Evolutionary conservation across 2,329 filamentous ascomycete genomes (phyloP).

Genomic region (Fusarium denticulatum): DNA sequence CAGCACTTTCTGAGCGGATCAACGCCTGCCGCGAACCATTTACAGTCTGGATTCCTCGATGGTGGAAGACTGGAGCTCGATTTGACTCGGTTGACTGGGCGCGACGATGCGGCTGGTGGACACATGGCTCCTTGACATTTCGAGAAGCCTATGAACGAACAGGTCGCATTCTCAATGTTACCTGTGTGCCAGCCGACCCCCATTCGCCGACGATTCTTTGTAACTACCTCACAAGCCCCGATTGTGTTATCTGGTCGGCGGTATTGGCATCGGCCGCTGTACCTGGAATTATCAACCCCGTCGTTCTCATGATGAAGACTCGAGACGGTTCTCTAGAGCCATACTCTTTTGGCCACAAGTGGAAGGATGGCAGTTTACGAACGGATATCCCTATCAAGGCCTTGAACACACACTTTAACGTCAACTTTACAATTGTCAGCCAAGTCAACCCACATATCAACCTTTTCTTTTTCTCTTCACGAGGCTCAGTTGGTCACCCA

Average conservation of each 20-base stretch:
- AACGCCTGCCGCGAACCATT: constrained; percentile 85
- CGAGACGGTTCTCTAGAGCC: constrained; percentile 80
- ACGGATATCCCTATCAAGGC: constrained; percentile 97
- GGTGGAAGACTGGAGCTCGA: constrained; percentile 91
- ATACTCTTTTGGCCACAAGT: constrained; percentile 98
- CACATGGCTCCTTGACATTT: constrained; percentile 90
- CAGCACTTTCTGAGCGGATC: constrained; percentile 85
- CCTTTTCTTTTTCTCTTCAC: constrained; percentile 97
- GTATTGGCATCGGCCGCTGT: constrained; percentile 95
- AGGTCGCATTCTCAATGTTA: constrained; percentile 93
- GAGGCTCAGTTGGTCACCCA: constrained; percentile 89
- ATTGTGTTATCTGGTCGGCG: constrained; percentile 98
- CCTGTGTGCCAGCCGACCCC: constrained; percentile 94
- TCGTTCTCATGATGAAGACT: constrained; percentile 91
- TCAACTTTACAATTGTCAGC: constrained; percentile 92
- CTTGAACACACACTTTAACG: constrained; percentile 96
- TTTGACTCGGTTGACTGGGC: constrained; percentile 97
- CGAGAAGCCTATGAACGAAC: constrained; percentile 93
- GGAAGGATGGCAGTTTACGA: constrained; percentile 95
- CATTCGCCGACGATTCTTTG: constrained; percentile 91
- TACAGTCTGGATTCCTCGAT: constrained; percentile 79
- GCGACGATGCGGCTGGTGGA: constrained; percentile 86
- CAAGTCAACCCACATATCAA: constrained; percentile 98
- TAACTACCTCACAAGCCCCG: constrained; percentile 93
- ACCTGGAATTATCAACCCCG: constrained; percentile 93